Evolutionary conservation across 257 asterid species (phyloP).

Genomic region (Agastache rugosa): DNA sequence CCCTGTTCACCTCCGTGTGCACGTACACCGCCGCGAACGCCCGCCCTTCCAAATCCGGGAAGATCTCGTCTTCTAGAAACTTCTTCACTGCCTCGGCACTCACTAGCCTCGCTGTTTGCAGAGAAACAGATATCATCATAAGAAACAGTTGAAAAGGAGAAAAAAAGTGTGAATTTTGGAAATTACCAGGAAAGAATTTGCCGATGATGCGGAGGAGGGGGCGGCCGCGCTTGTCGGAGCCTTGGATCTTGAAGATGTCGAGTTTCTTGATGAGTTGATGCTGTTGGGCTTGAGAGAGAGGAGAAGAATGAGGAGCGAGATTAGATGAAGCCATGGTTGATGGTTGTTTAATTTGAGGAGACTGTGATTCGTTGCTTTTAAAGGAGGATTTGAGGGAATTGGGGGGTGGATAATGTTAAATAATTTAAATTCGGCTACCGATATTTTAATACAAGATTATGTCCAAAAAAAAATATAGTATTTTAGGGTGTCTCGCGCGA

Average conservation of each 20-base stretch:
- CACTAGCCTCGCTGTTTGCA: constrained; percentile 54
- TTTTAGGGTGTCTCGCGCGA: no score
- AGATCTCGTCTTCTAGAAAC: constrained; percentile 64
- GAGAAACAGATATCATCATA: no score
- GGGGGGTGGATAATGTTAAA: constrained; percentile 20
- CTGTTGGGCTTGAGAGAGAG: constrained; percentile 51
- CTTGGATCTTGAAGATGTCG: constrained; percentile 72
- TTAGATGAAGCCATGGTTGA: constrained; percentile 38
- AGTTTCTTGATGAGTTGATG: constrained; percentile 58
- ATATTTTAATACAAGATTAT: no score
- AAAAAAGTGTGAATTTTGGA: no score
- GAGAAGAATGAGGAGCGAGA: constrained; percentile 25
- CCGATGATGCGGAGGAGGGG: constrained; percentile 69
- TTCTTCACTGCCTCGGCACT: constrained; percentile 55
- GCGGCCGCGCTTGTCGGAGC: constrained; percentile 66
- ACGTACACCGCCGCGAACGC: constrained; percentile 73
- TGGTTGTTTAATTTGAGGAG: background rate
- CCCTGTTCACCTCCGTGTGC: constrained; percentile 60
- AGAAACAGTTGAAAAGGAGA: background rate
- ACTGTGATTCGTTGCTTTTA: background rate
- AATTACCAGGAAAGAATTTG: constrained; percentile 75
- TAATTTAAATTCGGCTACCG: background rate
- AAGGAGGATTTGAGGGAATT: background rate
- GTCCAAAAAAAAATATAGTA: no score
- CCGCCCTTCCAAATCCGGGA: constrained; percentile 46